Evolutionary conservation across 176 grass and related monocot genomes (phyloP).

Genomic region (Raddia guianensis): DNA sequence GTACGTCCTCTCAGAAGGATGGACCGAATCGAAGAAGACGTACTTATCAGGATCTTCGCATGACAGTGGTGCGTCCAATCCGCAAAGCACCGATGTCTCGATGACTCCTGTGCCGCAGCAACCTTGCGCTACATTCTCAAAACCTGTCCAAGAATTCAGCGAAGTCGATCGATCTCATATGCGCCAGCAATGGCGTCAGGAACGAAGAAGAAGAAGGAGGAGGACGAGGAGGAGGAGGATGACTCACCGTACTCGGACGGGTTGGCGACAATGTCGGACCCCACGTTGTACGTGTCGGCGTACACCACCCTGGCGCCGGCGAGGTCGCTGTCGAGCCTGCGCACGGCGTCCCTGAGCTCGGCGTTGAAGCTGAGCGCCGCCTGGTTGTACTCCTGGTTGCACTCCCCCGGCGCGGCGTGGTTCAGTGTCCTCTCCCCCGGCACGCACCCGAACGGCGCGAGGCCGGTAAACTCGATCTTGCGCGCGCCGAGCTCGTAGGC

Average conservation of each 20-base stretch:
- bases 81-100: constrained; percentile 51
- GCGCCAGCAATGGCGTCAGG: neutral
- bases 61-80: constrained; percentile 26
- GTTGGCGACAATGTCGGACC: constrained; percentile 22
- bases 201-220: no score
- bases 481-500: constrained; percentile 50
- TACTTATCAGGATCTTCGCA: constrained; percentile 54
- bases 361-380: constrained; percentile 46
- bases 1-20: constrained; percentile 53
- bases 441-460: constrained; percentile 61
- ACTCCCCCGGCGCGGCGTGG: constrained; percentile 18
- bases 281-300: constrained; percentile 30
- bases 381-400: constrained; percentile 63
- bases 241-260: constrained; percentile 46
- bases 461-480: constrained; percentile 52
- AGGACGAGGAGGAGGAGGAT: no score
- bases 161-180: neutral
- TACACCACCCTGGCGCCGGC: constrained; percentile 38
- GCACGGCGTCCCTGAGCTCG: constrained; percentile 22
- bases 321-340: constrained; percentile 40
- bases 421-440: constrained; percentile 44
- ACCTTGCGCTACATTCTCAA: constrained; percentile 56
- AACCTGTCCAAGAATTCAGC: constrained; percentile 32
- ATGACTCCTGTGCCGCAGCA: constrained; percentile 67
- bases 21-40: constrained; percentile 62